Conservation (phyloP, 371 early-diverging fungal species). For the Actinomortierella ambigua region DNA sequence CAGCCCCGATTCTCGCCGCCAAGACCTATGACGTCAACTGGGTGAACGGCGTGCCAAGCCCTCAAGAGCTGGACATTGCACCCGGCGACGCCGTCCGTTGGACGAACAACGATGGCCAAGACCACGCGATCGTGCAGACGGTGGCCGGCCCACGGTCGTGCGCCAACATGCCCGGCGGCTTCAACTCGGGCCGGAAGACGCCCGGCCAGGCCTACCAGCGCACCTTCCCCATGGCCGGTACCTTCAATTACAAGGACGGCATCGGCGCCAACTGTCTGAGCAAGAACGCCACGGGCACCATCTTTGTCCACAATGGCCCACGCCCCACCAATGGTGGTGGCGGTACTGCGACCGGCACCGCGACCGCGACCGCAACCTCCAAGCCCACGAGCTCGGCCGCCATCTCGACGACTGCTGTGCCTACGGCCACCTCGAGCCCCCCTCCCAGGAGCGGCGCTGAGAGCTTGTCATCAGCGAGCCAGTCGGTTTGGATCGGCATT, state of each 20-base stretch:
- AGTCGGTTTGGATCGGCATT: constrained; percentile 13
- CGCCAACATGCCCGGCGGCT: constrained; percentile 13
- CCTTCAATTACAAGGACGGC: constrained; percentile 31
- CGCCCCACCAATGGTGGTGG: constrained; percentile 1
- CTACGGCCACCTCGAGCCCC: constrained; percentile 5
- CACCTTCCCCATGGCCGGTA: constrained; percentile 7
- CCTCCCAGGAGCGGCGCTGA: constrained; percentile 2
- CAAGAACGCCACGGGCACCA: constrained; percentile 21
- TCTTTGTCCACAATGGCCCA: constrained; percentile 12
- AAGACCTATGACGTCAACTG: constrained; percentile 27
- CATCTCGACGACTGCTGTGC: neutral
- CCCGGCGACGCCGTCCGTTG: constrained; percentile 30
- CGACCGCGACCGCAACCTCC: constrained; percentile 4
- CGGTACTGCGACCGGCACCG: neutral
- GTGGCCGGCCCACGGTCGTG: constrained; percentile 10
- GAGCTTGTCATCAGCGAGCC: constrained; percentile 11
- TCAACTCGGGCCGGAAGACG: constrained; percentile 25
- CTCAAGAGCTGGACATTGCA: constrained; percentile 16
- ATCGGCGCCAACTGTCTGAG: constrained; percentile 13
- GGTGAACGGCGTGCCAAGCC: constrained; percentile 14
- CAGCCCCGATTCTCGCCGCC: constrained; percentile 21
- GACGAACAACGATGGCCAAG: constrained; percentile 17
- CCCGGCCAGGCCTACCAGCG: constrained; percentile 18
- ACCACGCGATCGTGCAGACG: constrained; percentile 32
- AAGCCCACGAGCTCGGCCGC: constrained; percentile 7